Conservation (phyloP, 23 red algal genomes). For the Gracilaria domingensis region DNA sequence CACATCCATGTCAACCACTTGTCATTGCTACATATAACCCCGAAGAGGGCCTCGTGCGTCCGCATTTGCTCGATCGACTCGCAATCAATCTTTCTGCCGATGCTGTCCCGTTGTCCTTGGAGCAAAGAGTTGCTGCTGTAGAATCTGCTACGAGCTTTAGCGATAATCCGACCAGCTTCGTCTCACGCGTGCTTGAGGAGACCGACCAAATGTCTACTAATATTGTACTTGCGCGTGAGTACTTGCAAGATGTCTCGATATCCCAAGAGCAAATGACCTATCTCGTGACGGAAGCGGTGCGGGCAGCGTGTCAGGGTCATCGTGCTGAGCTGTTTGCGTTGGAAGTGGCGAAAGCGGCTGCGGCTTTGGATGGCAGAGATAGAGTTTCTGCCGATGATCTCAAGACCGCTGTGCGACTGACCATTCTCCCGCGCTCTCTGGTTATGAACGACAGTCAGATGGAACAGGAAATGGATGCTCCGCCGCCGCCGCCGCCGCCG, state of each 20-base stretch:
- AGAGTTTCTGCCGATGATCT: conserved; percentile 83
- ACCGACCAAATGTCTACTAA: conserved; percentile 89
- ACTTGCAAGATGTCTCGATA: conserved; percentile 85
- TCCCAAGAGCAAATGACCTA: conserved; percentile 82
- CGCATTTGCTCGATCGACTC: conserved; percentile 95
- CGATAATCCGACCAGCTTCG: conserved; percentile 63
- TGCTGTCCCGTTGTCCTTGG: conserved; percentile 77
- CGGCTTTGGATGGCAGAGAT: conserved; percentile 90
- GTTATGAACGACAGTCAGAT: conserved; percentile 64
- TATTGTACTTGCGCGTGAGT: conserved; percentile 96
- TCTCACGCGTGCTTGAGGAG: conserved; percentile 34
- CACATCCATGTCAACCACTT: conserved; percentile 87
- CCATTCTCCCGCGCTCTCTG: conserved; percentile 88
- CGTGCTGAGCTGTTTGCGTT: conserved; percentile 91
- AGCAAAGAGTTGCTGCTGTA: conserved; percentile 88
- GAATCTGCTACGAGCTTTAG: conserved; percentile 71
- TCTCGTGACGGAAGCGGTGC: conserved; percentile 86
- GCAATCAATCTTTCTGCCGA: conserved; percentile 89
- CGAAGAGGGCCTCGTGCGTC: conserved; percentile 96
- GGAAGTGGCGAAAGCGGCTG: conserved; percentile 87
- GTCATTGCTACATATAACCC: conserved; percentile 98
- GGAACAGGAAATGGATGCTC: conserved; percentile 75
- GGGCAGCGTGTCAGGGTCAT: conserved; percentile 88
- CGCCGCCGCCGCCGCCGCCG: conserved; percentile 84
- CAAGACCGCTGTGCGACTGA: conserved; percentile 88